These are phyloP conservation scores for Penicillium nucicola DNA, from an alignment of 495 filamentous ascomycete genomes.

Conservation along the genomic window DNA sequence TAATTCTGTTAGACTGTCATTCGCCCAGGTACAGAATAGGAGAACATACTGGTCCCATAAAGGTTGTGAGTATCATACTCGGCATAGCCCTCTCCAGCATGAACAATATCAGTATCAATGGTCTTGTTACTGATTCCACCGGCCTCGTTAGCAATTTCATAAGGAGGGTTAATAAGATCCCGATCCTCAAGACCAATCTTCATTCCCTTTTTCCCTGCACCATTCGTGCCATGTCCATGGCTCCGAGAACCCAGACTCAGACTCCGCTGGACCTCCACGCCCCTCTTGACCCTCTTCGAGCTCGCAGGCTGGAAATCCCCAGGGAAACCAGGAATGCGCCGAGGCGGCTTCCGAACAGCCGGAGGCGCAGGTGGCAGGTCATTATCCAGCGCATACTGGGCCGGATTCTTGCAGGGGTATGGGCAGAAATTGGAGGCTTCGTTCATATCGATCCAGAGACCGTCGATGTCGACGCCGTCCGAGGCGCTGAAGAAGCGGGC, in stretches of 20 bases:
- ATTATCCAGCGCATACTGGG: constrained; percentile 45
- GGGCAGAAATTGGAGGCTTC: constrained; percentile 71
- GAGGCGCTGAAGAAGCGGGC: constrained; percentile 60
- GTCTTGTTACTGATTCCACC: constrained; percentile 71
- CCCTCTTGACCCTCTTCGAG: constrained; percentile 4
- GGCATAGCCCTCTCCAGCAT: constrained; percentile 60
- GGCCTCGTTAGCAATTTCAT: constrained; percentile 70
- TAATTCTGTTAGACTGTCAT: constrained; percentile 17
- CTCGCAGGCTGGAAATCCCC: constrained; percentile 61
- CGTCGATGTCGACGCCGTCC: constrained; percentile 77
- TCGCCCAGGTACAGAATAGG: background rate
- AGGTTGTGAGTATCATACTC: constrained; percentile 87
- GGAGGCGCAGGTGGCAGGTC: constrained; percentile 65
- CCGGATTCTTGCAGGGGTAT: constrained; percentile 69
- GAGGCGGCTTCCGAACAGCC: constrained; percentile 55
- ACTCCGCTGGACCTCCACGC: no score
- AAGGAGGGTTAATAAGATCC: constrained; percentile 68
- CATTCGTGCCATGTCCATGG: constrained; percentile 1
- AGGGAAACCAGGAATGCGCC: constrained; percentile 68
- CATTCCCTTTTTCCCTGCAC: constrained; percentile 7
- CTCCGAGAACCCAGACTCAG: background rate
- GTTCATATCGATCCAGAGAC: constrained; percentile 87
- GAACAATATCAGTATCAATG: constrained; percentile 69
- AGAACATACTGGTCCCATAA: constrained; percentile 64
- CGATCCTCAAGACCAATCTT: constrained; percentile 58